These are phyloP conservation scores for Leptomonas pyrrhocoris DNA, from an alignment of 208 protist genomes.

Conservation along the genomic window DNA sequence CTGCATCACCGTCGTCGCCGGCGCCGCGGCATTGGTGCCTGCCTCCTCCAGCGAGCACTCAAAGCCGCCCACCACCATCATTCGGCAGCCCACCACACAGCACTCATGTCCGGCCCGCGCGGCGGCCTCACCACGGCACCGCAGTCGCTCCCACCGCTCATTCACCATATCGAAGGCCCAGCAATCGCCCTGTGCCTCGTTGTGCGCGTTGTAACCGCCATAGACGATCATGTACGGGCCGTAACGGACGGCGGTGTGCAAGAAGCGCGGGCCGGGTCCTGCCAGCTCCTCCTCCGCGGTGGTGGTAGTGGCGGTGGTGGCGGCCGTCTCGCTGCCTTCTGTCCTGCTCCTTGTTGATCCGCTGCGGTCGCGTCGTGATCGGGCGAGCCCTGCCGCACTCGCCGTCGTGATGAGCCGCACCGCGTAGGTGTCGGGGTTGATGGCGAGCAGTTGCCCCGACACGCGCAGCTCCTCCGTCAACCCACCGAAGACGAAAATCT, in stretches of 20 bases:
- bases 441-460: constrained; percentile 66
- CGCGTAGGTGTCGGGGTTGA: constrained; percentile 61
- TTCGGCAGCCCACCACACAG: constrained; percentile 71
- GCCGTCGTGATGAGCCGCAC: constrained; percentile 45
- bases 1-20: constrained; percentile 45
- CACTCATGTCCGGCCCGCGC: constrained; percentile 69
- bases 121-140: constrained; percentile 33
- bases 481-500: constrained; percentile 85
- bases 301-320: neutral
- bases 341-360: neutral
- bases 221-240: constrained; percentile 85
- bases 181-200: constrained; percentile 62
- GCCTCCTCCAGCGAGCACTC: constrained; percentile 55
- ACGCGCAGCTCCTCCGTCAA: constrained; percentile 69
- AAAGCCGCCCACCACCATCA: constrained; percentile 80
- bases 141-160: constrained; percentile 77
- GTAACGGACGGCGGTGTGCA: constrained; percentile 81
- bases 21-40: constrained; percentile 10
- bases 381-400: neutral
- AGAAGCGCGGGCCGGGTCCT: constrained; percentile 46
- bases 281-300: constrained; percentile 5
- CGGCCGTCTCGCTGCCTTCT: neutral
- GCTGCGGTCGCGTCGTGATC: constrained; percentile 8
- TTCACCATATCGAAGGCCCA: constrained; percentile 87
- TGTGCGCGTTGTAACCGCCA: constrained; percentile 77